Percentiles rank a stretch among this genome's conserved stretches.
Evolutionary conservation across 306 rosid genomes (phyloP).

Genomic region (Prunus padus): DNA sequence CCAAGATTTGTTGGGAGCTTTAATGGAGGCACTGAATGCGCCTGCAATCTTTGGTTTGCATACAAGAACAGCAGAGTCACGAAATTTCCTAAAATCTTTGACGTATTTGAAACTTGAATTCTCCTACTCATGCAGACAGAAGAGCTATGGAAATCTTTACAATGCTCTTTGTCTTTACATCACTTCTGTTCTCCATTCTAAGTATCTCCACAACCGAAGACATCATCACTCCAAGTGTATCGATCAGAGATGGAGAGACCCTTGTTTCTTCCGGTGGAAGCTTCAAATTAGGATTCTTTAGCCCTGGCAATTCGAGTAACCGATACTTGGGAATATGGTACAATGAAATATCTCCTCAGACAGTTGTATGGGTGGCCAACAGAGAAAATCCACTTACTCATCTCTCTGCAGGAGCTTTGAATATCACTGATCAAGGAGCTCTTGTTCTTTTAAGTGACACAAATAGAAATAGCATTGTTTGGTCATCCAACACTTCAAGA

Average conservation of each 20-base stretch:
- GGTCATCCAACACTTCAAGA: constrained; percentile 34
- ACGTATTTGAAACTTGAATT: not conserved
- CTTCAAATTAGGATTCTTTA: constrained; percentile 29
- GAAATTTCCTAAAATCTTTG: not conserved
- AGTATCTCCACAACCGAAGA: not conserved
- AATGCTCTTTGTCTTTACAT: not conserved
- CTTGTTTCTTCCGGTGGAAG: not conserved
- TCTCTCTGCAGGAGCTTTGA: constrained; percentile 31
- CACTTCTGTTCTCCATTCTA: not conserved
- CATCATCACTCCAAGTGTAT: not conserved
- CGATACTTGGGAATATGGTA: constrained; percentile 25
- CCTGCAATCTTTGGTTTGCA: too few relatives aligned
- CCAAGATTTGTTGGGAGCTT: too few relatives aligned
- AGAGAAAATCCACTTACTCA: constrained; percentile 35
- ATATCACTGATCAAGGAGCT: constrained; percentile 17
- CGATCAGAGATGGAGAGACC: not conserved
- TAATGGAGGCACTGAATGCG: too few relatives aligned
- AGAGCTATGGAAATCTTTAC: not conserved
- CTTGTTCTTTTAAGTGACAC: constrained; percentile 21
- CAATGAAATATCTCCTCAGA: not conserved
- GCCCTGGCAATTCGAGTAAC: not conserved
- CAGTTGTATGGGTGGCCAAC: constrained; percentile 59
- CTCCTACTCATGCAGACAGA: not conserved
- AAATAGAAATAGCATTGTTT: constrained; percentile 10
- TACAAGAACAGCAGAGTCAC: not conserved